A percentile compares a stretch with the other conserved stretches of the same genome.
These are phyloP conservation scores for Cryptococcus wingfieldii DNA, from an alignment of 1,284 basidiomycete genomes.

Conservation along the genomic window DNA sequence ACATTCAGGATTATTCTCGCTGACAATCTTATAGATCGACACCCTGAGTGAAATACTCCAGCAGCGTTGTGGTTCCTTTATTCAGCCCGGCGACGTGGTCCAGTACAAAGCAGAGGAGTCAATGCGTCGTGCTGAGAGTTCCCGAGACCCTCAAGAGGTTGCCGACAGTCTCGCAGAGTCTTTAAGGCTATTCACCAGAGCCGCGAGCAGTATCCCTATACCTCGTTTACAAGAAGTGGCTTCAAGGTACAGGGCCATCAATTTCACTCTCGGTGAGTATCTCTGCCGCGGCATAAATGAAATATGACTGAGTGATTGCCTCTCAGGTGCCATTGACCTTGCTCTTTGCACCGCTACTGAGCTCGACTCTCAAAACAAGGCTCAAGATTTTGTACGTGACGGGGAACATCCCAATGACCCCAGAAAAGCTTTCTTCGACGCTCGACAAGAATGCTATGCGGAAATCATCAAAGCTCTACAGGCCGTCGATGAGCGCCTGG, in stretches of 20 bases:
- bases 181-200: constrained; percentile 77
- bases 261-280: constrained; percentile 67
- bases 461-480: constrained; percentile 75
- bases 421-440: constrained; percentile 59
- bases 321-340: constrained; percentile 73
- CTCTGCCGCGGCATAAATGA: neutral
- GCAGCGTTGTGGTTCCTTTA: constrained; percentile 92
- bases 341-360: constrained; percentile 78
- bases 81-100: constrained; percentile 96
- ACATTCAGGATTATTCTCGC: neutral
- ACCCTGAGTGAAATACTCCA: constrained; percentile 92
- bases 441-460: constrained; percentile 72
- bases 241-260: constrained; percentile 76
- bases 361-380: constrained; percentile 71
- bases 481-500: constrained; percentile 63
- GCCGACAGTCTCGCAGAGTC: constrained; percentile 75
- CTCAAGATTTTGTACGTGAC: constrained; percentile 70
- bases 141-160: constrained; percentile 65
- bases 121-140: constrained; percentile 82
- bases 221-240: constrained; percentile 80
- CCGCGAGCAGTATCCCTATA: constrained; percentile 75
- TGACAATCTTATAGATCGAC: constrained; percentile 66
- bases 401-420: constrained; percentile 61
- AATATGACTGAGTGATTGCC: neutral
- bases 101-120: constrained; percentile 98